Evolutionary conservation across 2,329 filamentous ascomycete species (phyloP).

Genomic region (Cytospora piceicola): DNA sequence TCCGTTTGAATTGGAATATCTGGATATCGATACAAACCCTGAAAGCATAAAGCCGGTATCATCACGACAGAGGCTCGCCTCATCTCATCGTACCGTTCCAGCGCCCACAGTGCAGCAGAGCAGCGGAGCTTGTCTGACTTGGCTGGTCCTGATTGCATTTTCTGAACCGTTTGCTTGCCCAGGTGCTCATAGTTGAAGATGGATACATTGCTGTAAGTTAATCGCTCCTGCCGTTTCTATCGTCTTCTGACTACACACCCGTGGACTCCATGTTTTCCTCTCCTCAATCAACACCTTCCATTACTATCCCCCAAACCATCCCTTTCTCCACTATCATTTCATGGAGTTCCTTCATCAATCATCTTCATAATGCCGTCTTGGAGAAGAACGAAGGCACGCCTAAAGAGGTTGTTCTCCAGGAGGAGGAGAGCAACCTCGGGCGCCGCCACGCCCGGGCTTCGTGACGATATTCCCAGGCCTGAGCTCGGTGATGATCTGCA

Average conservation of each 20-base stretch:
- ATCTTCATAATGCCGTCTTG: background rate
- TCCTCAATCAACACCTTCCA: background rate
- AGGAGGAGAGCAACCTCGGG: background rate
- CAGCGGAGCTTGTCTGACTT: background rate
- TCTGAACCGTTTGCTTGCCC: conserved; percentile 7
- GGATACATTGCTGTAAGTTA: conserved; percentile 41
- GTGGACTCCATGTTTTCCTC: background rate
- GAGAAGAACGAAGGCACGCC: conserved; percentile 2
- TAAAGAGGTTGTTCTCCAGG: background rate
- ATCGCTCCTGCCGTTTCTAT: background rate
- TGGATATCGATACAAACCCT: background rate
- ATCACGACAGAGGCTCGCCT: background rate
- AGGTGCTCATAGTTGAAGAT: conserved; percentile 32
- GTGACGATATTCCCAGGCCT: conserved; percentile 9
- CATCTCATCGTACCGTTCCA: background rate
- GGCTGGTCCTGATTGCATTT: background rate
- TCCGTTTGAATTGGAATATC: background rate
- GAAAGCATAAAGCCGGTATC: background rate
- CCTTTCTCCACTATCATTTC: background rate
- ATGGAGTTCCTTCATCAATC: background rate
- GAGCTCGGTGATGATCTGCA: conserved; percentile 31
- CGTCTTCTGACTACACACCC: background rate
- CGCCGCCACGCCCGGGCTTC: background rate
- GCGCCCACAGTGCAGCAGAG: conserved; percentile 2
- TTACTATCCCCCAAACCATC: background rate